Percentiles rank a stretch among this genome's conserved stretches.
Conservation (phyloP, 2,329 filamentous ascomycete species). For the Nannizziopsis arthrosporioides region DNA sequence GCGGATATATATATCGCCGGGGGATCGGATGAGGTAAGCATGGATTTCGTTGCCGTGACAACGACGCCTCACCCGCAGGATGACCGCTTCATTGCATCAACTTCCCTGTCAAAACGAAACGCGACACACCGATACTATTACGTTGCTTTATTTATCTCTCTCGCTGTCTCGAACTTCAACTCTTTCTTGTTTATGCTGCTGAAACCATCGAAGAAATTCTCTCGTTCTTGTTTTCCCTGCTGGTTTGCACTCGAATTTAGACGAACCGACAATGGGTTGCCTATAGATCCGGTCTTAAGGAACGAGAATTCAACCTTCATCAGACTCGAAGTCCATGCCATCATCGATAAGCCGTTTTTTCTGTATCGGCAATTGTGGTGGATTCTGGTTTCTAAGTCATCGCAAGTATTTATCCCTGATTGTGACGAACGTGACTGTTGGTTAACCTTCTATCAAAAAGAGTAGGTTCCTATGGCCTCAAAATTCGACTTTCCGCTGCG, state of each 20-base stretch:
- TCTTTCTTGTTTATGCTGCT: not conserved
- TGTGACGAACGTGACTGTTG: not conserved
- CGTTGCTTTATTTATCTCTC: constrained; percentile 8
- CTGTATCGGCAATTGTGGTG: too few species aligned
- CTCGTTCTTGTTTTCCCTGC: not conserved
- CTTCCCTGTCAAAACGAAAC: constrained; percentile 10
- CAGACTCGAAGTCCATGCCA: too few species aligned
- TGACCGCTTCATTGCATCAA: not conserved
- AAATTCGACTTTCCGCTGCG: constrained; percentile 24
- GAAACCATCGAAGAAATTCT: not conserved
- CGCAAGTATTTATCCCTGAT: too few species aligned
- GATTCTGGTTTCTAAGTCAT: too few species aligned
- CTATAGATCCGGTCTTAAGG: not conserved
- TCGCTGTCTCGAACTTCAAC: constrained; percentile 2
- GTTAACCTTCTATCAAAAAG: too few species aligned
- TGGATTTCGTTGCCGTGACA: constrained; percentile 7
- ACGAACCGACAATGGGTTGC: not conserved
- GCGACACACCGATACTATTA: not conserved
- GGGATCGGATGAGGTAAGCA: not conserved
- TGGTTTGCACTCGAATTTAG: not conserved
- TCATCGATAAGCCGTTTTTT: too few species aligned
- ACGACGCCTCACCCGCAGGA: not conserved
- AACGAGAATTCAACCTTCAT: too few species aligned
- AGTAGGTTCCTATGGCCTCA: constrained; percentile 23
- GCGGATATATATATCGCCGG: not conserved